Evolutionary conservation across 768 basidiomycete species (phyloP).

Genomic region (Sistotremastrum suecicum): DNA sequence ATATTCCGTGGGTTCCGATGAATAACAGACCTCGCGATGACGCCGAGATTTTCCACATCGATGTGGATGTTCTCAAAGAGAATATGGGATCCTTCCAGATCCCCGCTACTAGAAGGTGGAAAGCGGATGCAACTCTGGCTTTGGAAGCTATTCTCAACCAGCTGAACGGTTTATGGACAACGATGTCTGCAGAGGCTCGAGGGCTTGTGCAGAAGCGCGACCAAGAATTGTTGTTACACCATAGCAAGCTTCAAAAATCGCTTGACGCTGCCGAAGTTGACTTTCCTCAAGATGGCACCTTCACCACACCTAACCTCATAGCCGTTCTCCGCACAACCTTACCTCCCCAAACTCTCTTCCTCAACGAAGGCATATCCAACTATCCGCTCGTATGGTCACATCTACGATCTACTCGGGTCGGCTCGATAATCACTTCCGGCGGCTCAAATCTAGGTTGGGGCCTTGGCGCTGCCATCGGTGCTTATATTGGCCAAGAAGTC

Average conservation of each 20-base stretch:
- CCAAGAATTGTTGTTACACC: constrained; percentile 6
- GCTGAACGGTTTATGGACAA: not conserved
- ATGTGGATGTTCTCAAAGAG: constrained; percentile 48
- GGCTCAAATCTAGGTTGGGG: constrained; percentile 59
- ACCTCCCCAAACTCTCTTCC: constrained; percentile 28
- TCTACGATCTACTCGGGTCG: constrained; percentile 35
- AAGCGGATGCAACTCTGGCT: constrained; percentile 39
- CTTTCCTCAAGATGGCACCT: constrained; percentile 7
- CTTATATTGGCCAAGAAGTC: constrained; percentile 26
- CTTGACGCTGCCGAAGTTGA: constrained; percentile 20
- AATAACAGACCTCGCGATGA: constrained; percentile 22
- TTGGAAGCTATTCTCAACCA: constrained; percentile 20
- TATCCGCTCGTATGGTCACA: constrained; percentile 42
- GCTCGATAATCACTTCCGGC: constrained; percentile 40
- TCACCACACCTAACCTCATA: constrained; percentile 35
- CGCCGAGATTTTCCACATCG: constrained; percentile 45
- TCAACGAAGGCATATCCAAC: constrained; percentile 55
- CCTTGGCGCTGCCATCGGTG: constrained; percentile 50
- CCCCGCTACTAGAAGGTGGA: constrained; percentile 43
- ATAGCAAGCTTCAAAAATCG: constrained; percentile 7
- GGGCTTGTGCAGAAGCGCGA: constrained; percentile 12
- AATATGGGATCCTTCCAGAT: constrained; percentile 34
- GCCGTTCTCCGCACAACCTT: constrained; percentile 31
- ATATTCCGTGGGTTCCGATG: constrained; percentile 50
- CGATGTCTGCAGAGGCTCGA: constrained; percentile 9